Evolutionary conservation across 768 basidiomycete species (phyloP), one percentile per base, ranked within the genome.

Genomic region (Sutorius australiensis): DNA sequence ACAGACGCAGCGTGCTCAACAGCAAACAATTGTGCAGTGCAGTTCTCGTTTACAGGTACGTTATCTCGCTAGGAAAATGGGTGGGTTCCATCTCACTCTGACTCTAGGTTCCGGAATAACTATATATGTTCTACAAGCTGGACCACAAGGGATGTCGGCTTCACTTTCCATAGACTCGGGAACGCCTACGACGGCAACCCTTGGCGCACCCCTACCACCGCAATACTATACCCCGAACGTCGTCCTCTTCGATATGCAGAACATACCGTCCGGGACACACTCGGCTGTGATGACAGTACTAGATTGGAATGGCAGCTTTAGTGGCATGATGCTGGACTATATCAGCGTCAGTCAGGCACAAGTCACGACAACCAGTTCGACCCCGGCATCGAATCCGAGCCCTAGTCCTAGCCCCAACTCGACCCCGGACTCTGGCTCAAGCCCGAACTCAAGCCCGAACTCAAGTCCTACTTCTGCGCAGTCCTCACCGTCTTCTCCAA

Each of bases 271-370:
- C 14, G 66, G 63, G 33, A 58, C 54, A 10, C 66, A 67, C 36
- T 27, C 59, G 2, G 63, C 56, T 10, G 39, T 51, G 19, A 61
- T 67, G 66, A 65, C 54, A 24, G 66, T 67, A 16, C 41, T 53
- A 3, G 51, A 63, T 44, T 67, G 66, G 66, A 50, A 60, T 28
- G 63, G 63, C 8, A 39, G 51, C 16, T 56, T 55, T 40, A 67
- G 66, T 32, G 66, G 60, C 5, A 67, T 66, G 63, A 67, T 66
- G 64, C 32, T 67, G 37, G 66, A 66, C 41, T 67, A 67, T 48
- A 55, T 65, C 30, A 11, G 60, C 28, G 49, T 67, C 9, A 67
- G 61, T 48, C 59, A 67, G n/a, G 58, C 58, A 6, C 50, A 5
- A 24, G 28, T 36, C 50, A 24, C 60, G 12, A 45, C 46, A 11